Evolutionary conservation across 768 basidiomycete genomes (phyloP).

Genomic region (Clavulina sp.): DNA sequence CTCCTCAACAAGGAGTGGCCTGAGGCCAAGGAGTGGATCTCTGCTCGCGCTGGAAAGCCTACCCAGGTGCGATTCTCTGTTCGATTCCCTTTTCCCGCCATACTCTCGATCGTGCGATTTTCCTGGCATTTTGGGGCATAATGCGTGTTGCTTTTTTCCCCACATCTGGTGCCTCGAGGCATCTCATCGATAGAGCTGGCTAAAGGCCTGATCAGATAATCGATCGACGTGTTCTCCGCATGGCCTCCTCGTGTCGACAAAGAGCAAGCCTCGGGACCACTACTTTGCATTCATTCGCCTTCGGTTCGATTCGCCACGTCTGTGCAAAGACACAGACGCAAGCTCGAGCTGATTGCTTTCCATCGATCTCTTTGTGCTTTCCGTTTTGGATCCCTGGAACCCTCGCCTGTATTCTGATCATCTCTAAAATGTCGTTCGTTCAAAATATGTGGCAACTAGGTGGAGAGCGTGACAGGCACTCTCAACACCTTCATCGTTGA

Average conservation of each 20-base stretch:
- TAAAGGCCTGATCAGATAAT: no score
- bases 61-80: slow-evolving; percentile 45
- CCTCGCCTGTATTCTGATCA: slow-evolving; percentile 13
- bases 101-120: no score
- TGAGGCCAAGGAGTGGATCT: slow-evolving; percentile 76
- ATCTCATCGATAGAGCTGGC: no score
- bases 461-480: slow-evolving; percentile 86
- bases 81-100: not conserved
- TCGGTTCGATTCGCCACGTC: no score
- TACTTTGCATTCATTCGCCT: no score
- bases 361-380: slow-evolving; percentile 6
- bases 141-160: slow-evolving; percentile 10
- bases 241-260: no score
- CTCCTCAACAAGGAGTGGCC: slow-evolving; percentile 87
- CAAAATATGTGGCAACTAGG: slow-evolving; percentile 27
- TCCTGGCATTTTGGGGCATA: no score
- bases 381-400: no score
- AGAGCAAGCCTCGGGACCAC: no score
- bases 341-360: no score
- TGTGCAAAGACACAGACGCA: no score
- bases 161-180: slow-evolving; percentile 11
- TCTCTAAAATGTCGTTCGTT: slow-evolving; percentile 5
- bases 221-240: no score
- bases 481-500: slow-evolving; percentile 97
- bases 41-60: slow-evolving; percentile 76